Conservation (phyloP, 176 grass and related monocot genomes). For the Carex cristatella region DNA sequence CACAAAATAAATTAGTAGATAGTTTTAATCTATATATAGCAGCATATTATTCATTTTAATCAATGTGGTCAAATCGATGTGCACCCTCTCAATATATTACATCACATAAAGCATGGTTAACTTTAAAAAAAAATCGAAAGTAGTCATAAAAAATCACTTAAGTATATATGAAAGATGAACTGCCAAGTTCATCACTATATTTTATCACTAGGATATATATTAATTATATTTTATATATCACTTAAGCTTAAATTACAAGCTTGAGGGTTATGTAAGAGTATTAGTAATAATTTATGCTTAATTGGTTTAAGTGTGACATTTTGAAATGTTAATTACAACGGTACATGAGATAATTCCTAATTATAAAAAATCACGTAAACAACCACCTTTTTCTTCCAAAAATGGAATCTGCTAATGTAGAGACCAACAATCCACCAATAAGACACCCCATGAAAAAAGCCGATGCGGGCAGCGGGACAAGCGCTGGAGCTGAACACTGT, state of each 20-base stretch:
- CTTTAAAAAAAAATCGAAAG: not conserved
- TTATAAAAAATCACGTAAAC: not conserved
- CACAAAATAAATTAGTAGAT: not conserved
- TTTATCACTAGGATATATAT: not conserved
- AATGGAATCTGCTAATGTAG: conserved; percentile 68
- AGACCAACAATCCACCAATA: conserved; percentile 59
- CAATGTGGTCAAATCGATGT: not conserved
- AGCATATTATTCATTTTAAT: not conserved
- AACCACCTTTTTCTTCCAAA: conserved; percentile 54
- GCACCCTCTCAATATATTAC: not conserved
- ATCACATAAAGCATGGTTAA: not conserved
- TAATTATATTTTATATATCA: not conserved
- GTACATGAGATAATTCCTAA: not conserved
- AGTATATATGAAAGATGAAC: not conserved
- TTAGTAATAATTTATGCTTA: not conserved
- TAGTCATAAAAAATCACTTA: not conserved
- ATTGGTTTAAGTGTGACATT: not conserved
- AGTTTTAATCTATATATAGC: not conserved
- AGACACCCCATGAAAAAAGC: conserved; percentile 79
- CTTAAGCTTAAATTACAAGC: not conserved
- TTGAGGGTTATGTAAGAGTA: not conserved
- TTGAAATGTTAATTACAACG: too few species aligned
- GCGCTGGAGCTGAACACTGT: conserved; percentile 51
- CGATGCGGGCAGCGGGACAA: conserved; percentile 69
- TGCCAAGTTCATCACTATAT: not conserved